phyloP scores from a whole-genome alignment of 1,284 basidiomycete genomes.

The Heterobasidion parviporum region DNA sequence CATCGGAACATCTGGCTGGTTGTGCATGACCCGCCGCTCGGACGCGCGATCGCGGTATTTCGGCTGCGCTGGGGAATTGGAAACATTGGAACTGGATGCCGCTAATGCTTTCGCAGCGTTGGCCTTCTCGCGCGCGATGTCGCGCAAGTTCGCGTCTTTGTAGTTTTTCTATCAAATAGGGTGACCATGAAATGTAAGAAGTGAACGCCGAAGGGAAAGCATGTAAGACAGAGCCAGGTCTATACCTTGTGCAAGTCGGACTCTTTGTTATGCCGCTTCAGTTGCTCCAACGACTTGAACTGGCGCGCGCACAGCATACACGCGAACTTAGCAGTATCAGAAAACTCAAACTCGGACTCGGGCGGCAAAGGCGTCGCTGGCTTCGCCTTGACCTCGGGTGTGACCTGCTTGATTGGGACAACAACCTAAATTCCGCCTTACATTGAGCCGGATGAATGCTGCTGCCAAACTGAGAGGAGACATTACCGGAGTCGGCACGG shows the following conservation, averaged over 20 bases:
- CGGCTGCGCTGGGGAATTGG: slow-evolving; percentile 32
- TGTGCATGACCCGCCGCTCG: slow-evolving; percentile 80
- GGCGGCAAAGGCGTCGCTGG: slow-evolving; percentile 28
- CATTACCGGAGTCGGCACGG: slow-evolving; percentile 3
- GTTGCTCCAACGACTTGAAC: slow-evolving; percentile 80
- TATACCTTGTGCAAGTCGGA: slow-evolving; percentile 86
- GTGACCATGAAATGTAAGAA: slow-evolving; percentile 6
- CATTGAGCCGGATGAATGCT: background rate
- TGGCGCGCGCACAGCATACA: slow-evolving; percentile 88
- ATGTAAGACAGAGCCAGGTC: slow-evolving; percentile 3
- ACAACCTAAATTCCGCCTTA: too few relatives aligned
- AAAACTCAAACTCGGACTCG: slow-evolving; percentile 67
- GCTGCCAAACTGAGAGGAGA: background rate
- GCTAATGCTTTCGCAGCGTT: slow-evolving; percentile 35
- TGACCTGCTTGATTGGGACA: background rate
- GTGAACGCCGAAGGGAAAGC: slow-evolving; percentile 13
- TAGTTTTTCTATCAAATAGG: slow-evolving; percentile 62
- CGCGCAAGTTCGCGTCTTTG: slow-evolving; percentile 59
- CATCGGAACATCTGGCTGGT: slow-evolving; percentile 79
- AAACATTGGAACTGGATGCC: slow-evolving; percentile 13
- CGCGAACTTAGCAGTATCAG: slow-evolving; percentile 62
- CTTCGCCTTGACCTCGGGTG: slow-evolving; percentile 11
- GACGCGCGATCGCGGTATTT: slow-evolving; percentile 91
- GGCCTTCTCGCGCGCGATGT: slow-evolving; percentile 68
- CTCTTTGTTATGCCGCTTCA: slow-evolving; percentile 82